These are phyloP conservation scores for Fusarium buharicum DNA, from an alignment of 2,329 filamentous ascomycete species.

Conservation along the genomic window DNA sequence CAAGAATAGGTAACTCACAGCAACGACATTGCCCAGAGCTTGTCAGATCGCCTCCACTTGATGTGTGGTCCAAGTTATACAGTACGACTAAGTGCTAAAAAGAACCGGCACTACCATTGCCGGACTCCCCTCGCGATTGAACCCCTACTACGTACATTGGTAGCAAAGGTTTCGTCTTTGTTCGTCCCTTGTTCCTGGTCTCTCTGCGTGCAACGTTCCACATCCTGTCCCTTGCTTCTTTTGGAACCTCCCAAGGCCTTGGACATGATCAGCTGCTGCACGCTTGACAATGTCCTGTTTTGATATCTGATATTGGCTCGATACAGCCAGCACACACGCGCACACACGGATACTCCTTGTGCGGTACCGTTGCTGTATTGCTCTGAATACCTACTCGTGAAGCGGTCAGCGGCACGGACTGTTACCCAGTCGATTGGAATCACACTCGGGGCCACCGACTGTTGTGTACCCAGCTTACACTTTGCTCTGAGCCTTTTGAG, in stretches of 20 bases:
- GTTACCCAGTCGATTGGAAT: conserved; percentile 36
- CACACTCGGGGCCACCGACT: conserved; percentile 32
- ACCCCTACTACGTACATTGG: background rate
- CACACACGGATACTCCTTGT: background rate
- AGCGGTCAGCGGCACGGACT: conserved; percentile 33
- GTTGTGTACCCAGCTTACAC: conserved; percentile 25
- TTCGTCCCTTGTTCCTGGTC: conserved; percentile 37
- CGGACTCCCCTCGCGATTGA: conserved; percentile 17
- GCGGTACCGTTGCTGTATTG: background rate
- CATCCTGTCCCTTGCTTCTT: conserved; percentile 37
- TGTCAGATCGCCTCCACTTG: background rate
- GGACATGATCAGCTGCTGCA: conserved; percentile 27
- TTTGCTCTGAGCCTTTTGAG: conserved; percentile 20
- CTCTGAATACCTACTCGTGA: background rate
- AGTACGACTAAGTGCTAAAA: background rate
- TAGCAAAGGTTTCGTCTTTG: conserved; percentile 15
- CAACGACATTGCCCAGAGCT: background rate
- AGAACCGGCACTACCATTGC: conserved; percentile 3
- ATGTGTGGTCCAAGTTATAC: background rate
- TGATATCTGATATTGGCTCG: conserved; percentile 21
- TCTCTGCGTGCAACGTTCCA: conserved; percentile 27
- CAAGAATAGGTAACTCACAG: background rate
- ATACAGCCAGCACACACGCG: background rate
- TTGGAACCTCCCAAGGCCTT: conserved; percentile 23
- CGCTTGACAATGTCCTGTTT: background rate